A percentile compares a stretch with the other conserved stretches of the same genome.
phyloP scores from a whole-genome alignment of 164 flowering plant species.

The Pachysandra terminalis region DNA sequence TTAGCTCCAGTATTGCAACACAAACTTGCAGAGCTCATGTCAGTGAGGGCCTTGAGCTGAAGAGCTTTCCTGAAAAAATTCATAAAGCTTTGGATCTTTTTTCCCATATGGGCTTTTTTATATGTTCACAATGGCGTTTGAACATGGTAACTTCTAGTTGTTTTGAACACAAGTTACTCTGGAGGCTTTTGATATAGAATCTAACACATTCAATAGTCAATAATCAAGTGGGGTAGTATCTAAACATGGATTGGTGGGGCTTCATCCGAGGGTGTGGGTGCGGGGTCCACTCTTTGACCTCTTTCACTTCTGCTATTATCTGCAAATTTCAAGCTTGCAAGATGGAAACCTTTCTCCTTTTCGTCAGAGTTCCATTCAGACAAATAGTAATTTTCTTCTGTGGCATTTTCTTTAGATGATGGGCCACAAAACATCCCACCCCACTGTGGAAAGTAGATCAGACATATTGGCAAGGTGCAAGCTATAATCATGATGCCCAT shows the following conservation, averaged over 20 bases:
- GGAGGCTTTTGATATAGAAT: not conserved
- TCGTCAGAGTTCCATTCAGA: conserved; percentile 68
- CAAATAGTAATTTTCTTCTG: conserved; percentile 78
- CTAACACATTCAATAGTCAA: not conserved
- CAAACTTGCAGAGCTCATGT: not conserved
- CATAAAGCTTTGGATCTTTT: not conserved
- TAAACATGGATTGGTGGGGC: conserved; percentile 22
- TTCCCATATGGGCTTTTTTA: not conserved
- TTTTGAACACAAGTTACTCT: not conserved
- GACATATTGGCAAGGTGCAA: conserved; percentile 57
- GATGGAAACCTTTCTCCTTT: conserved; percentile 54
- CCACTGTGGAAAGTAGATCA: conserved; percentile 91
- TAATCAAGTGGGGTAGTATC: conserved; percentile 2
- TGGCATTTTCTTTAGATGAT: conserved; percentile 32
- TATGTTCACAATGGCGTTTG: too few species aligned
- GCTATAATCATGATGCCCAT: conserved; percentile 87
- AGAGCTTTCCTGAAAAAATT: not conserved
- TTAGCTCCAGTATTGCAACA: too few species aligned
- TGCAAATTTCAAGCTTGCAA: conserved; percentile 66
- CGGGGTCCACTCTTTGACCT: conserved; percentile 35
- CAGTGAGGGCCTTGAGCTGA: not conserved
- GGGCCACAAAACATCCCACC: conserved; percentile 87
- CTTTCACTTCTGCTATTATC: conserved; percentile 70
- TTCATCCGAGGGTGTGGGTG: conserved; percentile 23
- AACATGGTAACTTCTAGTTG: too few species aligned